phyloP scores from a whole-genome alignment of 1,284 basidiomycete species.

The Ceratobasidium sp. region DNA sequence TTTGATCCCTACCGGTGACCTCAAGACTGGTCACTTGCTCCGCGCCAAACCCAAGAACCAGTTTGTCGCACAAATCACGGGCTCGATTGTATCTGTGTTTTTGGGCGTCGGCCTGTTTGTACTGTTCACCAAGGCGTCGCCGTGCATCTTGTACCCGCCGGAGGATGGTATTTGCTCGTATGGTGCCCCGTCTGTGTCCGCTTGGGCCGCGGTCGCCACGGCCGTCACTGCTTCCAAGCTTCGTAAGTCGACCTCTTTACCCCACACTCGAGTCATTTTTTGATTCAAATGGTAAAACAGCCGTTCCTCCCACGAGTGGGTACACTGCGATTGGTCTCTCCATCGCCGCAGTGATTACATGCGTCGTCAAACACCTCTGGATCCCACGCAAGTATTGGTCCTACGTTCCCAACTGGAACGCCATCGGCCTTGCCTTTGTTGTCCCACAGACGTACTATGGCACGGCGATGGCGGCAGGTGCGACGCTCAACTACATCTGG shows the following conservation, averaged over 20 bases:
- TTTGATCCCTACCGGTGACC: constrained; percentile 77
- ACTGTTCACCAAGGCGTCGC: constrained; percentile 73
- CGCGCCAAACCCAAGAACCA: constrained; percentile 75
- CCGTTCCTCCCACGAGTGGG: constrained; percentile 71
- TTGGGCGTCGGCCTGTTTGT: constrained; percentile 71
- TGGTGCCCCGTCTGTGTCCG: constrained; percentile 69
- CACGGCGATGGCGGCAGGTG: constrained; percentile 64
- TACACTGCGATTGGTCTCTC: constrained; percentile 72
- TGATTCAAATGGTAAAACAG: constrained; percentile 53
- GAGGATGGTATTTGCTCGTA: constrained; percentile 64
- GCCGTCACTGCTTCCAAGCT: constrained; percentile 60
- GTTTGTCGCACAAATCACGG: constrained; percentile 73
- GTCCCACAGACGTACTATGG: constrained; percentile 65
- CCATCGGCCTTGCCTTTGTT: constrained; percentile 70
- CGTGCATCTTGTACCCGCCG: constrained; percentile 68
- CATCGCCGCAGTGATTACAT: constrained; percentile 63
- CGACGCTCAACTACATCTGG: constrained; percentile 62
- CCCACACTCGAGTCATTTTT: not conserved
- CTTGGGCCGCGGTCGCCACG: constrained; percentile 73
- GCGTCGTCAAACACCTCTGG: constrained; percentile 66
- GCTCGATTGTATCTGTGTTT: constrained; percentile 71
- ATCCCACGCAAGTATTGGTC: constrained; percentile 66
- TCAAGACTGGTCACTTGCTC: constrained; percentile 79
- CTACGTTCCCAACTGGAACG: constrained; percentile 77
- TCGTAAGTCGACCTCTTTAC: constrained; percentile 28